Conservation (phyloP, 192 early-diverging fungal species). For the Coemansia sp. region DNA sequence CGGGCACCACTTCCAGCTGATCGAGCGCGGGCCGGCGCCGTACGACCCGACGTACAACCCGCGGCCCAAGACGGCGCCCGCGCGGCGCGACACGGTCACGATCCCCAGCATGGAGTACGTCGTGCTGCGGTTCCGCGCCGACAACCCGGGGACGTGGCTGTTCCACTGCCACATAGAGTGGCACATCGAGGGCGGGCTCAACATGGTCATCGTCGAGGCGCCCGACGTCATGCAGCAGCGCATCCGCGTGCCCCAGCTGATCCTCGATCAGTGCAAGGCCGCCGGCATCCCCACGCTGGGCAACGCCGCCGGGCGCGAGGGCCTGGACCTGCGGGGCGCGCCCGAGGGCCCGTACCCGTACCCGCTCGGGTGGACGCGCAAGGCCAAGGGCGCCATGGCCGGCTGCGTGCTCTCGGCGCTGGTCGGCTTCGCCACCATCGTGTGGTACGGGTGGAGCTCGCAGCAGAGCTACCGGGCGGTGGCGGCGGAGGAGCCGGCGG, state of each 20-base stretch:
- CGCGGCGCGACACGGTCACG: slow-evolving; percentile 72
- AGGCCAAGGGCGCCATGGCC: slow-evolving; percentile 69
- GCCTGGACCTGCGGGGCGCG: slow-evolving; percentile 59
- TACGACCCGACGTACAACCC: slow-evolving; percentile 53
- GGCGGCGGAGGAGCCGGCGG: slow-evolving; percentile 5
- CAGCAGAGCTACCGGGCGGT: slow-evolving; percentile 11
- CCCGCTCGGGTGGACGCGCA: slow-evolving; percentile 56
- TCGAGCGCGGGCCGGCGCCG: slow-evolving; percentile 56
- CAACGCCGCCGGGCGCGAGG: slow-evolving; percentile 70
- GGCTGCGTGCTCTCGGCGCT: slow-evolving; percentile 68
- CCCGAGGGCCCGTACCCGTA: slow-evolving; percentile 54
- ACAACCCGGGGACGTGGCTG: slow-evolving; percentile 80
- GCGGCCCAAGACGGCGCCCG: slow-evolving; percentile 51
- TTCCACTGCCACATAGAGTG: slow-evolving; percentile 78
- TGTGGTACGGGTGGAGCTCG: slow-evolving; percentile 64
- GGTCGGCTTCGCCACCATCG: slow-evolving; percentile 66
- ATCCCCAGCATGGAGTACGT: slow-evolving; percentile 64
- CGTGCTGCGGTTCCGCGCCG: slow-evolving; percentile 68
- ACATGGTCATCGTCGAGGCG: slow-evolving; percentile 66
- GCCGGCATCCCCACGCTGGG: slow-evolving; percentile 58
- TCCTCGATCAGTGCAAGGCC: slow-evolving; percentile 61
- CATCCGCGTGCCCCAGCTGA: slow-evolving; percentile 51
- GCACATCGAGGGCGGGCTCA: slow-evolving; percentile 67
- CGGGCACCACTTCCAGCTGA: slow-evolving; percentile 78
- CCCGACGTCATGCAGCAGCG: slow-evolving; percentile 58